phyloP scores from a whole-genome alignment of 73 alveolate genomes.

The Uronychia setigera region DNA sequence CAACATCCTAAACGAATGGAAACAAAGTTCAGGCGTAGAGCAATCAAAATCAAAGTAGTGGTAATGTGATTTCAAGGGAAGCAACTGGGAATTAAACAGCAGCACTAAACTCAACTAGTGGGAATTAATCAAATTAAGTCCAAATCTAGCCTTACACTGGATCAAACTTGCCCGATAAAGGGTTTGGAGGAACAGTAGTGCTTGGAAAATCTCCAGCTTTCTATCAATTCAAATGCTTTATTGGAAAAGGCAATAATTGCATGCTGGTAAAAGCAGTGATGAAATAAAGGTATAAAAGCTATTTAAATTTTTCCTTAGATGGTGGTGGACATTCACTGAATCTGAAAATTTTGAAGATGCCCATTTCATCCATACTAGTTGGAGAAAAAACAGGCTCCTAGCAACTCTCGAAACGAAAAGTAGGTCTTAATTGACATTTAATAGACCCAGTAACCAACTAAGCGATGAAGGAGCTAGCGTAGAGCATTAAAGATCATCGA shows the following conservation, averaged over 20 bases:
- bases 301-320: not conserved
- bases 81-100: no score
- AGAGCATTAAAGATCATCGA: constrained; percentile 10
- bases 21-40: no score
- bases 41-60: no score
- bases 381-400: constrained; percentile 40
- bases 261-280: constrained; percentile 54
- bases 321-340: constrained; percentile 28
- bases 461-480: constrained; percentile 34
- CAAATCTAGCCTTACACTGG: no score
- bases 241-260: constrained; percentile 85
- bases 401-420: constrained; percentile 6
- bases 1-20: no score
- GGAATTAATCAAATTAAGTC: no score
- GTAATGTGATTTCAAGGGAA: no score
- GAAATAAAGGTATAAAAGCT: constrained; percentile 69
- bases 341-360: constrained; percentile 69
- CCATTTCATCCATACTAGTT: constrained; percentile 1
- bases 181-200: not conserved
- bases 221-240: constrained; percentile 61
- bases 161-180: no score
- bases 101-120: no score
- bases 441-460: constrained; percentile 19
- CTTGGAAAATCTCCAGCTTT: not conserved
- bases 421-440: no score